Evolutionary conservation across 495 filamentous ascomycete species (phyloP), one percentile per base, ranked within the genome.

Genomic region (Saxophila tyrrhenica): DNA sequence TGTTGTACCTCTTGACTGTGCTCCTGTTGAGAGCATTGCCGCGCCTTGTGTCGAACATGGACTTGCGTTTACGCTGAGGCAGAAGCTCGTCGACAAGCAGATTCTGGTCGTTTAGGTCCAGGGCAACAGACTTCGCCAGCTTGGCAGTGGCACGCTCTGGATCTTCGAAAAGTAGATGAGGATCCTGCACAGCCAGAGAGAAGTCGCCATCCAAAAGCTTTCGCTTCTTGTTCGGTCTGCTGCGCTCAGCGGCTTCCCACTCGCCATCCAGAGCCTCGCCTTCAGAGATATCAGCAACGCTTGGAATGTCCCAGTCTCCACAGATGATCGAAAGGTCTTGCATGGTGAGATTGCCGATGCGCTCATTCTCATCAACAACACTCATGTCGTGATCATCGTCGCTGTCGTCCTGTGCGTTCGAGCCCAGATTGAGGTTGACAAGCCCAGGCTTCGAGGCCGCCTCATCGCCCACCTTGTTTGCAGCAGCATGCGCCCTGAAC

Each of bases 31-130:
- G 63, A 29, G 72, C 72, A 10, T 78, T 75, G 43, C 74, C 77
- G 21, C 80, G 74, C 51, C 77, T 78, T 49, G 74, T 67, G 29
- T 66, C 65, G 10, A 69, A 65, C 25, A 69, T 59, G 16, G 56
- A 65, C 61, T 70, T 69, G 46, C 65, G 54, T 24, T 61, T 51
- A 38, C 57, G 46, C 62, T 67, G 66, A 1, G 69, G 65, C 39
- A 73, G 65, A 54, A 74, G 73, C 20, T 75, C 78, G 62, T 89
- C 84, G 23, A 97, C 73, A 1, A 99, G 75, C 23, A 99, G 77
- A 57, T 88, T 78, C 0, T 87, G 87, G 64, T 99, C 92, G 58
- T 90, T 89, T 57, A 94, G 75, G 60, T 97, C 89, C n/a, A 99
- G 76, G 0, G 78, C 77, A 42, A 94, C 82, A 32, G 75, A 80